phyloP scores from a whole-genome alignment of 2,329 filamentous ascomycete genomes.

The Verticillium isaacii region DNA sequence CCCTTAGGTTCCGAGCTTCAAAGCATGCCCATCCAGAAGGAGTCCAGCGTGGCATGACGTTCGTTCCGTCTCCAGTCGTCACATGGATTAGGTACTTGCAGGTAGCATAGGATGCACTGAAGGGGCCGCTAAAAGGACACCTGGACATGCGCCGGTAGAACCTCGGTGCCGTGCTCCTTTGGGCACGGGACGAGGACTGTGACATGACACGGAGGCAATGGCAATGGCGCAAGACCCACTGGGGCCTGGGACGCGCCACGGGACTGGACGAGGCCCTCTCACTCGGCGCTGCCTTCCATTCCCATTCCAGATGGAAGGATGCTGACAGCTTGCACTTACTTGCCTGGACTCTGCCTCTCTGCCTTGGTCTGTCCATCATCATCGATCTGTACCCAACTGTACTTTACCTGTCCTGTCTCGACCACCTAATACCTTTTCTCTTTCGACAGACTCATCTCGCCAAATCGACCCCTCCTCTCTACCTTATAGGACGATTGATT shows the following conservation, averaged over 20 bases:
- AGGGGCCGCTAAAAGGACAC: neutral
- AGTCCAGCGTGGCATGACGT: neutral
- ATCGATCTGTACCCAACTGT: neutral
- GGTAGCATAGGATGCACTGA: neutral
- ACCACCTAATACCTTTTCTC: neutral
- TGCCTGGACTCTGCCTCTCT: neutral
- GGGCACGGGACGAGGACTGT: constrained; percentile 11
- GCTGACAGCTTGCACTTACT: neutral
- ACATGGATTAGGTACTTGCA: neutral
- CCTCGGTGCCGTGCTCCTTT: constrained; percentile 10
- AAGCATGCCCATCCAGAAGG: neutral
- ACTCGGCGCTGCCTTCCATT: neutral
- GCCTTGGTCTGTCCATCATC: neutral
- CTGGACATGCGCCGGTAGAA: constrained; percentile 1
- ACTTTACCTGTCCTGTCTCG: neutral
- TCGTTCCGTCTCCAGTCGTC: neutral
- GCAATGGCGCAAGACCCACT: neutral
- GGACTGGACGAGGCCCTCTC: neutral
- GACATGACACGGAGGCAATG: neutral
- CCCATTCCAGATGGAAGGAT: neutral
- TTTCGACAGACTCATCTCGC: neutral
- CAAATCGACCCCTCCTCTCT: neutral
- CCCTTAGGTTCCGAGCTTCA: too few relatives aligned
- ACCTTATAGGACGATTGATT: neutral
- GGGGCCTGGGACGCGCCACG: neutral